These are phyloP conservation scores for Tetrahymena elliotti DNA, from an alignment of 73 alveolate species.

Conservation along the genomic window DNA sequence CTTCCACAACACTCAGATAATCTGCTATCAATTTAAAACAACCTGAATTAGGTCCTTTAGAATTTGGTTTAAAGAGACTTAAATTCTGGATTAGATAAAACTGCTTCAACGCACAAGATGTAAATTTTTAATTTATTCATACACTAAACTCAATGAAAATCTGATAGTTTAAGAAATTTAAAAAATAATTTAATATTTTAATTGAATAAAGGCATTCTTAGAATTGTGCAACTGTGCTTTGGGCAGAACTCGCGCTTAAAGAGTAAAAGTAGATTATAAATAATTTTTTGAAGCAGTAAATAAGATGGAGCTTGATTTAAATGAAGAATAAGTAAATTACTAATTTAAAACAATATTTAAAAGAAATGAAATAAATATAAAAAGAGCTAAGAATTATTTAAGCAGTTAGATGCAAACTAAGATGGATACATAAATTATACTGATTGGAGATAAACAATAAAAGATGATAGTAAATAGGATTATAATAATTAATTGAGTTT, in stretches of 20 bases:
- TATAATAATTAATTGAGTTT: not conserved
- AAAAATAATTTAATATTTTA: no score
- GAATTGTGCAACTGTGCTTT: constrained; percentile 34
- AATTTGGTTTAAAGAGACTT: constrained; percentile 27
- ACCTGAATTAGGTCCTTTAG: not conserved
- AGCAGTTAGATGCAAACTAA: constrained; percentile 38
- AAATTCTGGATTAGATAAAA: constrained; percentile 25
- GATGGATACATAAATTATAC: constrained; percentile 49
- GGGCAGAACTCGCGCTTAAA: constrained; percentile 40
- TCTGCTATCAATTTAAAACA: not conserved
- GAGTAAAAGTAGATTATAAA: constrained; percentile 16
- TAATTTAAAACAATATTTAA: not conserved
- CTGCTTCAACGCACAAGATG: constrained; percentile 29
- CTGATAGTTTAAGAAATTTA: no score
- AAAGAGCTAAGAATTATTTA: constrained; percentile 1
- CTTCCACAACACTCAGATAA: not conserved
- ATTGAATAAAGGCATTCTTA: constrained; percentile 1
- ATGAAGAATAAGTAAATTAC: constrained; percentile 8
- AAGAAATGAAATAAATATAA: not conserved
- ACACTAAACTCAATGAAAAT: not conserved
- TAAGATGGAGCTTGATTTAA: constrained; percentile 14
- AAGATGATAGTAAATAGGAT: constrained; percentile 9
- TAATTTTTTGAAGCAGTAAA: constrained; percentile 16
- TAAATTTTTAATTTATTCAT: not conserved
- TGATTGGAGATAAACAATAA: constrained; percentile 28